Evolutionary conservation across 164 flowering plant genomes (phyloP), one percentile per base, ranked within the genome.

Genomic region (Warburgia ugandensis): DNA sequence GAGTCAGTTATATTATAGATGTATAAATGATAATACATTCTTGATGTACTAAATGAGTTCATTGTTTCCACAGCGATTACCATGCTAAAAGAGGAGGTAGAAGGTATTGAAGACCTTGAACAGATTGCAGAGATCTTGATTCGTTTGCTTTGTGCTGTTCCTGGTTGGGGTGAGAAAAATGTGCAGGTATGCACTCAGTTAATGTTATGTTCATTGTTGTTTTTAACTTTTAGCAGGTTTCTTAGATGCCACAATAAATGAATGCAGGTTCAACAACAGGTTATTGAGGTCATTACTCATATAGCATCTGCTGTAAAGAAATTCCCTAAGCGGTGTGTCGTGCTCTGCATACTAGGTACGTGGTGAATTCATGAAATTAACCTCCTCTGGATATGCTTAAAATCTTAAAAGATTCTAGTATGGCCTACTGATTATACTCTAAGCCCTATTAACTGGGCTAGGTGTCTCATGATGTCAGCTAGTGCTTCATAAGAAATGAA

Each of bases 91-190:
- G 72, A 75, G 56, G 86, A 84, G 54, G 81, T 94, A 53, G 95
- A 86, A 65, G 77, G 72, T 19, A 48, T 84, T 54, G 70, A 73
- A 52, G 71, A 68, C 30, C 77, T 88, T 57, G 80, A 86, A 39
- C 67, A 60, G 52, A 77, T 82, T 5, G 89, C 77, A 30, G 99
- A 92, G 69, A 73, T 88, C 54, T 76, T 92, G 70, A 65, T 80
- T 57, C 88, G 95, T 53, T 66, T 92, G 45, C 72, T 92, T 0
- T 88, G 97, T 71, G 75, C 67, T 45, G 63, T 92, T 63, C 99
- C 99, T 72, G 99, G 99, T 27, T 92, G 99, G 99, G 76, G 67
- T 62, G 99, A 92, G 76, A 92, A 92, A 77, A 92, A 92, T 73
- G 97, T 92, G 58, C 98, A 92, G 98, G 98, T 88, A 66, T 49